Evolutionary conservation across 106 monocot species (phyloP).

Genomic region (Phalaenopsis equestris): DNA sequence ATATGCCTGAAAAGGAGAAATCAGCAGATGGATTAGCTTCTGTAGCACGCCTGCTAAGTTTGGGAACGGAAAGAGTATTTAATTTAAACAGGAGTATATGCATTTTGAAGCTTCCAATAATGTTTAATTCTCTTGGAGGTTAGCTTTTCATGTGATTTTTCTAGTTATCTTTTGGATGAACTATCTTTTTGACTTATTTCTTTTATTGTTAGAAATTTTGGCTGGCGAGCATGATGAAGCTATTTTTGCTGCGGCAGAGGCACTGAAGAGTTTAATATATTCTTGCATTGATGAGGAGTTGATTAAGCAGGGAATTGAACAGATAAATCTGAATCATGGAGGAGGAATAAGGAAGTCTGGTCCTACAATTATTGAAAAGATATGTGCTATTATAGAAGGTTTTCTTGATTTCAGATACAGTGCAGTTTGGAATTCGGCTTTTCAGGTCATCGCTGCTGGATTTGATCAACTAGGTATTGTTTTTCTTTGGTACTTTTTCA

Average conservation of each 20-base stretch:
- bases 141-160: not conserved
- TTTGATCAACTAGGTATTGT: conserved; percentile 68
- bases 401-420: conserved; percentile 65
- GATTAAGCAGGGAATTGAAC: conserved; percentile 59
- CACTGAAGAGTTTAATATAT: conserved; percentile 59
- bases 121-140: conserved; percentile 83
- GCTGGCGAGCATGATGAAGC: conserved; percentile 84
- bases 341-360: conserved; percentile 42
- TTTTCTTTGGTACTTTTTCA: not conserved
- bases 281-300: conserved; percentile 67
- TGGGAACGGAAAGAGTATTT: conserved; percentile 61
- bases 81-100: conserved; percentile 43
- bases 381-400: conserved; percentile 73
- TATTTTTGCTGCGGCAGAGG: conserved; percentile 60
- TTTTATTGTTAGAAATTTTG: conserved; percentile 50
- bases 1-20: conserved; percentile 39
- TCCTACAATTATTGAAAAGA: conserved; percentile 82
- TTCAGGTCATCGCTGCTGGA: conserved; percentile 69
- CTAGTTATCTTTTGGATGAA: not conserved
- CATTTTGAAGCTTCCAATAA: conserved; percentile 56
- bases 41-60: conserved; percentile 56
- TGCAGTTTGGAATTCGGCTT: conserved; percentile 81
- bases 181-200: conserved; percentile 1
- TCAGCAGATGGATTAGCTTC: conserved; percentile 72
- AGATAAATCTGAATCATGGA: conserved; percentile 29